Evolutionary conservation across 148 eudicot genomes (phyloP), one percentile per base, ranked within the genome.

Genomic region (Chenopodium formosanum): DNA sequence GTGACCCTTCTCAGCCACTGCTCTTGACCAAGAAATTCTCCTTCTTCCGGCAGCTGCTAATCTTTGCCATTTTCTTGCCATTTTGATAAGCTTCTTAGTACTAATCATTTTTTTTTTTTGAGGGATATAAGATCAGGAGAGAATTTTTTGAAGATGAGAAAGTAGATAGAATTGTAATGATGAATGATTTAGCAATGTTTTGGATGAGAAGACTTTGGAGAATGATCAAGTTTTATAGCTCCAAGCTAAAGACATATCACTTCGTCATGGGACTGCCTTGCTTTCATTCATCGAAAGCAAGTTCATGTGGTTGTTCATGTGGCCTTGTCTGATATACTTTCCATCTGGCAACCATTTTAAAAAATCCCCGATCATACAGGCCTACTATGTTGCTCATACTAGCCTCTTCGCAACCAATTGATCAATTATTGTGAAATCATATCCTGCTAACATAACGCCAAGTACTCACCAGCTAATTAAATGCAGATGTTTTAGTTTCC

Each of bases 71-170:
- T 78, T 83, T 7, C 32, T 83, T 20, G 81, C 85, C 31, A 83
- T 65, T 13, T 78, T 83, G 66, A 83, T 83, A 69, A 83, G 81
- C 68, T 73, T 72, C 77, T 83, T 83, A 3, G 81, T 58, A 58
- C 78, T 83, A 34, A 78, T 73, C 85, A 83, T 29, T 29, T 29
- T 29, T 0, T 29, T 29, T 34, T 34, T 34, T 73, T 78, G 65
- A 56, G n/a, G 22, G 48, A 9, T 52, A 27, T 0, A 44, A 20
- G 66, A 4, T 56, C 2, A 10, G 47, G 34, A n/a, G 50, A 71
- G 0, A 23, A 4, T 25, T 23, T 50, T 74, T 74, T 16, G 40
- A 50, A 52, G 63, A 50, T 23, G 63, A 74, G 40, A 27, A 48
- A 44, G 22, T 40, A 56, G 62, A 14, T 44, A 9, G 22, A 20